Evolutionary conservation across 768 basidiomycete species (phyloP).

Genomic region (Leucosporidium yakuticum): DNA sequence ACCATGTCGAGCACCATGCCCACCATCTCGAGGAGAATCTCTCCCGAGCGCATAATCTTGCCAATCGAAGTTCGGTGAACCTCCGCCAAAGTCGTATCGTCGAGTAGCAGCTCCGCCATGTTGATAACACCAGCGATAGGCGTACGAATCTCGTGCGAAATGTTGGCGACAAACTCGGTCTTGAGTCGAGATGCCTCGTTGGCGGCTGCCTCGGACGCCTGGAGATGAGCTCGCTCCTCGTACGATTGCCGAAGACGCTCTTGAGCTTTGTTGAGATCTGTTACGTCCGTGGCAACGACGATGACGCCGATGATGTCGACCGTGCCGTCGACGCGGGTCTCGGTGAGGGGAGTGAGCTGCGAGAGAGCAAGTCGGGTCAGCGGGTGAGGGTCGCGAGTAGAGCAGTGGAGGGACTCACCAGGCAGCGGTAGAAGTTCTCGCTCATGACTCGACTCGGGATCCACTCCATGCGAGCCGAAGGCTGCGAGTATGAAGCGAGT

Average conservation of each 20-base stretch:
- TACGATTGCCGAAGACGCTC: conserved; percentile 19
- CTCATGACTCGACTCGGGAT: too few relatives aligned
- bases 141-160: conserved; percentile 25
- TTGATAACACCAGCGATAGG: conserved; percentile 30
- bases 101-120: conserved; percentile 29
- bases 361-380: neutral
- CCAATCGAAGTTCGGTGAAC: conserved; percentile 18
- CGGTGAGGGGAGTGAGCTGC: conserved; percentile 20
- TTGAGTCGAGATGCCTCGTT: conserved; percentile 31
- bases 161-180: conserved; percentile 27
- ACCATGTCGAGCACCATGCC: conserved; percentile 32
- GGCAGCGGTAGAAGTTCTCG: too few relatives aligned
- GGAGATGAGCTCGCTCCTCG: conserved; percentile 27
- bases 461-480: too few relatives aligned
- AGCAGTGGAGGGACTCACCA: too few relatives aligned
- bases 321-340: conserved; percentile 13
- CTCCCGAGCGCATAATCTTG: conserved; percentile 29
- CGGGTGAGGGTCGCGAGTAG: too few relatives aligned
- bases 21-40: conserved; percentile 33
- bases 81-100: conserved; percentile 18
- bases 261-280: conserved; percentile 28
- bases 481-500: too few relatives aligned
- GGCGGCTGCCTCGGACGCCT: conserved; percentile 31
- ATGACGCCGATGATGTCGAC: conserved; percentile 20
- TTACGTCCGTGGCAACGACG: conserved; percentile 34